Evolutionary conservation across 2,329 filamentous ascomycete genomes (phyloP), one percentile per base, ranked within the genome.

Genomic region (Colletotrichum echinochloae): DNA sequence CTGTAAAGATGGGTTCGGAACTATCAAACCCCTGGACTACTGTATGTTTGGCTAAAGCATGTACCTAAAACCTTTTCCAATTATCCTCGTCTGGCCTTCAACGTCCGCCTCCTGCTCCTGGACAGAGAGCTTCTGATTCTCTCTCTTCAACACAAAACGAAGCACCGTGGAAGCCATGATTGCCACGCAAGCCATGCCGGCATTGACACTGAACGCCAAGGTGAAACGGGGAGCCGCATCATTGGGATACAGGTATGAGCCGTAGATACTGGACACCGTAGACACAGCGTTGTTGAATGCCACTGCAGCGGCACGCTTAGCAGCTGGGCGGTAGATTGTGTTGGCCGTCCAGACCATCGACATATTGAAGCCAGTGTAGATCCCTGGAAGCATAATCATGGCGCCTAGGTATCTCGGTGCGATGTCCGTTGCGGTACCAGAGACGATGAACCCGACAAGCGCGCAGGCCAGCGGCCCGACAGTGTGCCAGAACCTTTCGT

Each of bases 131-230:
- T 72, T 76, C 5, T 55, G 60, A 35, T 77, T 76, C 62, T 77
- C 74, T 7, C 70, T 64, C 59, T 72, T 71, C 9, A 77, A 60
- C 28, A 73, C 67, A 37, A 76, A 73, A 12, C 71, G 72, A 12
- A 77, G 51, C 1, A 76, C 57, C 1, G 73, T 71, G 20, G 65
- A 71, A 2, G 73, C 73, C 5, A 70, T 16, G 20, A 77, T 74
- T 11, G 75, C 73, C 57, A 75, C 67, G 9, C 76, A 33, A 2
- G 75, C 73, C 74, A 77, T 76, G 0, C 63, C 73, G 1, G 75
- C 75, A 49, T 77, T 76, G 1, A 76, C 75, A 23, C 71, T 73
- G 55, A 77, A 77, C 1, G 75, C 76, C 41, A 76, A 46, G 7
- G 74, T 70, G 33, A 77, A 77, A 1, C 76, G 65, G 0, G 75